These are phyloP conservation scores for Aeminium ludgeri DNA, from an alignment of 495 filamentous ascomycete genomes.

Conservation along the genomic window DNA sequence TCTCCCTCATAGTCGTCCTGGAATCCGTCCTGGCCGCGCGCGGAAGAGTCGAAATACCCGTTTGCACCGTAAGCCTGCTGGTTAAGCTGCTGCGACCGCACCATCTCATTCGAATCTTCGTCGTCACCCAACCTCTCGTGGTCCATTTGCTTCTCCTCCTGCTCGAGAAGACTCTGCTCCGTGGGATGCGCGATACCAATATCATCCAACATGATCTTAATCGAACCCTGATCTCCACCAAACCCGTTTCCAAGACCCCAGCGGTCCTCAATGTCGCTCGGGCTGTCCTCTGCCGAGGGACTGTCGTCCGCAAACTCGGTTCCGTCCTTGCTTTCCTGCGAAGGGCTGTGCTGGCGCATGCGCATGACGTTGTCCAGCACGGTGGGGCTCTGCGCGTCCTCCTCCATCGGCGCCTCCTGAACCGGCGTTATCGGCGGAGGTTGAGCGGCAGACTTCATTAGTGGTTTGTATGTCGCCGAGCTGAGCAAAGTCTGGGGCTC, in stretches of 20 bases:
- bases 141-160: not conserved
- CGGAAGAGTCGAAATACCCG: too few species aligned
- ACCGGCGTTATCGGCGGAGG: conserved; percentile 1
- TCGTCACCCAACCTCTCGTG: too few species aligned
- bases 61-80: not conserved
- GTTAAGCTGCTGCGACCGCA: not conserved
- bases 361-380: conserved; percentile 10
- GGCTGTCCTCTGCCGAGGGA: conserved; percentile 4
- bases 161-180: not conserved
- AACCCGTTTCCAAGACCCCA: conserved; percentile 10
- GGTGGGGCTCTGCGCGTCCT: conserved; percentile 11
- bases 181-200: not conserved
- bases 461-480: conserved; percentile 29
- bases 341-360: conserved; percentile 10
- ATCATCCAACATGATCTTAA: conserved; percentile 14
- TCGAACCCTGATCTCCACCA: conserved; percentile 7
- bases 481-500: conserved; percentile 14
- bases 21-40: not conserved
- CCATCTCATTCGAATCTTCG: not conserved
- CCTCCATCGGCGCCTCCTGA: not conserved
- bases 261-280: conserved; percentile 11
- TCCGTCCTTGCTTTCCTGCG: conserved; percentile 1
- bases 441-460: conserved; percentile 18
- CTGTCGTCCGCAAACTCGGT: conserved; percentile 13
- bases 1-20: too few species aligned